Percentiles rank a stretch among this genome's conserved stretches.
These are phyloP conservation scores for Eucalyptus curtisii DNA, from an alignment of 345 rosid genomes.

Conservation along the genomic window DNA sequence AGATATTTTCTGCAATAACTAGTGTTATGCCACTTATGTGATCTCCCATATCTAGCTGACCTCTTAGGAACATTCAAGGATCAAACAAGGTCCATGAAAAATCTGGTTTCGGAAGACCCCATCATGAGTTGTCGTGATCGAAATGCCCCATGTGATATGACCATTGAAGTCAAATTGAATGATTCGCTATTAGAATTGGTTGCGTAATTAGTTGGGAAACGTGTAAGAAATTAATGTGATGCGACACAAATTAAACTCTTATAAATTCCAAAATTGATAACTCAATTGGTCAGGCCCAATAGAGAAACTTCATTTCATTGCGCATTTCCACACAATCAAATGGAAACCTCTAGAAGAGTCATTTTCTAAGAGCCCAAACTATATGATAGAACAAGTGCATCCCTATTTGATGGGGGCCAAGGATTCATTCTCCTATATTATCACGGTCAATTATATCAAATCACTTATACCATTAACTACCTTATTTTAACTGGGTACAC, in stretches of 20 bases:
- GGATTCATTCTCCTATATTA: not conserved
- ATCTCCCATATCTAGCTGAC: not conserved
- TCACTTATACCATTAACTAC: not conserved
- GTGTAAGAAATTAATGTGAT: not conserved
- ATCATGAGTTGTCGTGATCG: not conserved
- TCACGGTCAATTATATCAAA: not conserved
- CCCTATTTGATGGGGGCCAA: not conserved
- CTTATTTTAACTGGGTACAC: not conserved
- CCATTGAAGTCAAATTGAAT: not conserved
- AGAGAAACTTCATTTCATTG: not conserved
- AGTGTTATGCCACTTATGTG: not conserved
- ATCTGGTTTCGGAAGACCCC: not conserved
- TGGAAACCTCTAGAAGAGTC: not conserved
- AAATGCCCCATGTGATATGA: not conserved
- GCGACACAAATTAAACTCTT: not conserved
- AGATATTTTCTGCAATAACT: not conserved
- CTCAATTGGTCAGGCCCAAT: not conserved
- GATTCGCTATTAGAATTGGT: not conserved
- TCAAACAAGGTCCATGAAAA: not conserved
- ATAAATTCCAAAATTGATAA: not conserved
- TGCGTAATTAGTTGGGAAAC: not conserved
- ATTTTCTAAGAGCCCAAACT: not conserved
- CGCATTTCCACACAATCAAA: not conserved
- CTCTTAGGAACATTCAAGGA: not conserved
- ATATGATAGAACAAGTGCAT: not conserved